Evolutionary conservation across 306 rosid species (phyloP).

Genomic region (Ormosia semicastrata): DNA sequence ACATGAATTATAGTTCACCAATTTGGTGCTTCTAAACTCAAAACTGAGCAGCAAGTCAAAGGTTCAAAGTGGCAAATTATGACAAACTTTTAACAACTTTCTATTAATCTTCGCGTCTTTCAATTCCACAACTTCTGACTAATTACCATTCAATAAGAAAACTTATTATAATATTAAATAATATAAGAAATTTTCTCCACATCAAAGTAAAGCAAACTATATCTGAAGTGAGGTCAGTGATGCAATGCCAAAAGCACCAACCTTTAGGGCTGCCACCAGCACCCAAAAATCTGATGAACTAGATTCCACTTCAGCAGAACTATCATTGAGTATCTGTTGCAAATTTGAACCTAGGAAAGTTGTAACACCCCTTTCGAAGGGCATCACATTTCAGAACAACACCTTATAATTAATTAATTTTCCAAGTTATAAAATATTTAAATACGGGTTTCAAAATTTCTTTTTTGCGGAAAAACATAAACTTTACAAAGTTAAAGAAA

Average conservation of each 20-base stretch:
- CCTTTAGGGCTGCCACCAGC: constrained; percentile 95
- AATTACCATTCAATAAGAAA: background rate
- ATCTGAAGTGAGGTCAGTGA: background rate
- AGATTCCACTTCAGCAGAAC: constrained; percentile 69
- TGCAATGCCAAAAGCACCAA: constrained; percentile 38
- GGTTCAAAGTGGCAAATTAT: background rate
- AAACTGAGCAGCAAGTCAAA: background rate
- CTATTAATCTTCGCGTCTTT: background rate
- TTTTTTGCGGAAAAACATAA: no score
- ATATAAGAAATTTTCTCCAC: background rate
- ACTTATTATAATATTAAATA: background rate
- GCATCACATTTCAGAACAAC: no score
- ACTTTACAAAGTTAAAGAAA: no score
- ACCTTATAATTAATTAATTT: no score
- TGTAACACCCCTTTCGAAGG: no score
- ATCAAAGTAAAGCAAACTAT: constrained; percentile 13
- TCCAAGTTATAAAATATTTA: no score
- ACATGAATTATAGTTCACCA: constrained; percentile 13
- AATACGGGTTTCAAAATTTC: no score
- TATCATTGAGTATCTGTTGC: constrained; percentile 68
- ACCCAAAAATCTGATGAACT: constrained; percentile 93
- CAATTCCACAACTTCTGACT: constrained; percentile 12
- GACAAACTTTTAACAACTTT: background rate
- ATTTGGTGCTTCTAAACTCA: background rate
- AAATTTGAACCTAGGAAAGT: constrained; percentile 58